A percentile compares a stretch with the other conserved stretches of the same genome.
Evolutionary conservation across 257 asterid species (phyloP).

Genomic region (Penstemon newberryi): DNA sequence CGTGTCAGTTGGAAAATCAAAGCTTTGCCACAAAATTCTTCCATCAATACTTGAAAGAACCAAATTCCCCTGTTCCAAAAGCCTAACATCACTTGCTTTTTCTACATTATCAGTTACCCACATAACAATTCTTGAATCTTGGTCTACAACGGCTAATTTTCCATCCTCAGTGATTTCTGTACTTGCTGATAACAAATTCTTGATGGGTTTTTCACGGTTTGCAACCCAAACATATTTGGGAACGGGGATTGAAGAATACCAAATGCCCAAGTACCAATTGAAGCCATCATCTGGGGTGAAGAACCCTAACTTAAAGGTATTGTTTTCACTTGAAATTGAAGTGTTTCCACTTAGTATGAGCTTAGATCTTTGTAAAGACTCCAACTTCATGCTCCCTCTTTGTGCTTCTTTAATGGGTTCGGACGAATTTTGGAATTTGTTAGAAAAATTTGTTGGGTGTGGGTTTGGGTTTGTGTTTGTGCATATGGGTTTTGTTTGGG

Average conservation of each 20-base stretch:
- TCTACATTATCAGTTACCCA: conserved; percentile 59
- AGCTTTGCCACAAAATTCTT: conserved; percentile 65
- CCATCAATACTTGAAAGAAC: conserved; percentile 45
- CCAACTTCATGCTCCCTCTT: conserved; percentile 34
- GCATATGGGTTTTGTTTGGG: conserved; percentile 25
- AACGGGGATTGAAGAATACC: conserved; percentile 68
- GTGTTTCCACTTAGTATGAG: conserved; percentile 50
- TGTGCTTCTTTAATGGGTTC: conserved; percentile 20
- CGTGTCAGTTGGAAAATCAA: conserved; percentile 77
- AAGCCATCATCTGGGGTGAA: conserved; percentile 48
- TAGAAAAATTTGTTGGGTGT: conserved; percentile 22
- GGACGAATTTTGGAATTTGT: conserved; percentile 16
- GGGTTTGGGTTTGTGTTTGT: conserved; percentile 23
- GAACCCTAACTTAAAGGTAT: conserved; percentile 56
- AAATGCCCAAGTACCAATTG: conserved; percentile 71
- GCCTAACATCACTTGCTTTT: conserved; percentile 43
- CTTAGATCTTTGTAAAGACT: conserved; percentile 32
- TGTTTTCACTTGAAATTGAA: conserved; percentile 52
- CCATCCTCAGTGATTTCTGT: conserved; percentile 52
- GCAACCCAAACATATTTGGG: conserved; percentile 82
- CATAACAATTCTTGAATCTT: conserved; percentile 34
- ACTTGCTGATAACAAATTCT: conserved; percentile 40
- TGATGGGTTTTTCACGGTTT: conserved; percentile 63
- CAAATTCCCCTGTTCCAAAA: conserved; percentile 65
- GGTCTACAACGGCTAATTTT: conserved; percentile 45